Evolutionary conservation across 495 filamentous ascomycete species (phyloP).

Genomic region (Neurospora sp.): DNA sequence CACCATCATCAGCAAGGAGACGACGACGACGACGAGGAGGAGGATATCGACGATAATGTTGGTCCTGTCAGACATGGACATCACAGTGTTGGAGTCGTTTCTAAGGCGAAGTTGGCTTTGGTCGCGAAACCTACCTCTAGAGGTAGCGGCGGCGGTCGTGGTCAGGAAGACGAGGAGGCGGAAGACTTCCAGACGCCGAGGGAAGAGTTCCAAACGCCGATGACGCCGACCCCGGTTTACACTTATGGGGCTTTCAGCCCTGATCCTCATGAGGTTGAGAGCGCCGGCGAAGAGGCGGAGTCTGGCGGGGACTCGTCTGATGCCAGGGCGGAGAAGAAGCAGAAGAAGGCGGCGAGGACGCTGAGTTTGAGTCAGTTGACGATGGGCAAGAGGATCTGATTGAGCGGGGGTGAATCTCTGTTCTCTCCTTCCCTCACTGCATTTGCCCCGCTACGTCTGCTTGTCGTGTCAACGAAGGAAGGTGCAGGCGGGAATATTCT

Average conservation of each 20-base stretch:
- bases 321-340: constrained; percentile 6
- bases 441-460: not conserved
- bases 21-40: constrained; percentile 17
- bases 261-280: constrained; percentile 18
- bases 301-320: constrained; percentile 17
- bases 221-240: constrained; percentile 9
- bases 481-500: not conserved
- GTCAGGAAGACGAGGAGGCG: constrained; percentile 18
- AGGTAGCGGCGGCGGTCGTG: not conserved
- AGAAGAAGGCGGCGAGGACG: constrained; percentile 35
- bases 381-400: constrained; percentile 20
- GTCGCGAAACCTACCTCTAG: not conserved
- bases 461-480: not conserved
- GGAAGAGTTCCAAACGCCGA: constrained; percentile 18
- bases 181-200: constrained; percentile 37
- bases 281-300: constrained; percentile 5
- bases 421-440: no score
- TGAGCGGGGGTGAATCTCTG: not conserved
- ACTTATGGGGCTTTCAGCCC: constrained; percentile 35
- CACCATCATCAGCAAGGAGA: constrained; percentile 2
- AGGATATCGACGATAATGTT: constrained; percentile 12
- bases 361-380: constrained; percentile 43
- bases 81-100: constrained; percentile 3
- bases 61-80: constrained; percentile 8
- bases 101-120: not conserved